phyloP scores from a whole-genome alignment of 2,329 filamentous ascomycete species.

The Berkeleyomyces basicola region DNA sequence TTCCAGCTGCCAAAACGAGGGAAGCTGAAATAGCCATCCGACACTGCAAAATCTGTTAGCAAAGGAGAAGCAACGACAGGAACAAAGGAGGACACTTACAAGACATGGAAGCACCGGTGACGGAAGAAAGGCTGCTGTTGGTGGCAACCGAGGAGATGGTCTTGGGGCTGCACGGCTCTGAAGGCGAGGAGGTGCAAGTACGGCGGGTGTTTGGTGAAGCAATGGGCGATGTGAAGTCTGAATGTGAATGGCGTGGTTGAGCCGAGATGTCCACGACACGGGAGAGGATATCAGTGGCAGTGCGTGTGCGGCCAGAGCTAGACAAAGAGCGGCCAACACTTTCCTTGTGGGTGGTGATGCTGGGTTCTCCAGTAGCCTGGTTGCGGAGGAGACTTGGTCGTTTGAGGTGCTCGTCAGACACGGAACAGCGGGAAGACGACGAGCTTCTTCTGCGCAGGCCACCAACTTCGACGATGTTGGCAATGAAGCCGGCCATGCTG shows the following conservation, averaged over 20 bases:
- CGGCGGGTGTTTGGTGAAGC: background rate
- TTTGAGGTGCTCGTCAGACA: slow-evolving; percentile 9
- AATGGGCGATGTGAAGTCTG: slow-evolving; percentile 7
- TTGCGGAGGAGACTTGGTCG: slow-evolving; percentile 12
- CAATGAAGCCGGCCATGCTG: slow-evolving; percentile 12
- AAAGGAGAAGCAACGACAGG: background rate
- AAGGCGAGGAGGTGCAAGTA: background rate
- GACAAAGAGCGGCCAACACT: slow-evolving; percentile 10
- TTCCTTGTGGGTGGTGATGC: slow-evolving; percentile 10
- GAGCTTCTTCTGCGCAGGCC: slow-evolving; percentile 11
- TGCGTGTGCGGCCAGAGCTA: slow-evolving; percentile 8
- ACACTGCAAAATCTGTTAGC: background rate
- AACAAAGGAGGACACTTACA: slow-evolving; percentile 18
- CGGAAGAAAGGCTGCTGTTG: background rate
- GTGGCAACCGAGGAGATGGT: slow-evolving; percentile 1
- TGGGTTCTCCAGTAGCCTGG: slow-evolving; percentile 11
- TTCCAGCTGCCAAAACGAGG: slow-evolving; percentile 56
- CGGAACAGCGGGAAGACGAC: slow-evolving; percentile 13
- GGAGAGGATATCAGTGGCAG: slow-evolving; percentile 12
- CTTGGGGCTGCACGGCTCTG: slow-evolving; percentile 2
- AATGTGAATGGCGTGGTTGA: slow-evolving; percentile 1
- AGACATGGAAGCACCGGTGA: slow-evolving; percentile 15
- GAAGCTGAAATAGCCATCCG: slow-evolving; percentile 47
- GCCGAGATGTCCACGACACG: slow-evolving; percentile 10
- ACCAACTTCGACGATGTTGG: slow-evolving; percentile 12